A percentile compares a stretch with the other conserved stretches of the same genome.
Evolutionary conservation across 768 basidiomycete genomes (phyloP).

Genomic region (Russula olivacea): DNA sequence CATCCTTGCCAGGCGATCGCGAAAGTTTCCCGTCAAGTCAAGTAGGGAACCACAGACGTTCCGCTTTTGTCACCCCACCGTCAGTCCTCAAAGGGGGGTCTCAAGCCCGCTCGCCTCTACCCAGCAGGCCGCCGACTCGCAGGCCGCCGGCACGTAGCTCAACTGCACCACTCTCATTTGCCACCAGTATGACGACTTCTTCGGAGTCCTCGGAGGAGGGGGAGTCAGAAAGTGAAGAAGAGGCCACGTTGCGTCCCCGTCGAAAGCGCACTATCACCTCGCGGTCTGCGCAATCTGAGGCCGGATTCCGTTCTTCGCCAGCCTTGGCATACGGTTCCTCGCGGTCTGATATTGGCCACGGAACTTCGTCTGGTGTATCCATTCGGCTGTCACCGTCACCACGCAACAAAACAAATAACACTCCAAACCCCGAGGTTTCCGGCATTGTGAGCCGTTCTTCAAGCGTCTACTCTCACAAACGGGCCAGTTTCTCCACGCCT

Average conservation of each 20-base stretch:
- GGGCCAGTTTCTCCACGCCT: conserved; percentile 55
- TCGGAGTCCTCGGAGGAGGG: conserved; percentile 34
- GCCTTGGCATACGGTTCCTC: neutral
- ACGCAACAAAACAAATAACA: neutral
- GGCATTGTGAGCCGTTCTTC: conserved; percentile 6
- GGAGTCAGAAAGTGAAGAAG: conserved; percentile 33
- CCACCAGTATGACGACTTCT: conserved; percentile 31
- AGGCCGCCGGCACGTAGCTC: conserved; percentile 20
- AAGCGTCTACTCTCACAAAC: conserved; percentile 32
- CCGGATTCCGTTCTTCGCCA: conserved; percentile 26
- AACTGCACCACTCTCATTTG: conserved; percentile 25
- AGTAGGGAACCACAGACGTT: conserved; percentile 17
- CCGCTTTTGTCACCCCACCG: conserved; percentile 3
- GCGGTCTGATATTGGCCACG: conserved; percentile 21
- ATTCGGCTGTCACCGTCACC: neutral
- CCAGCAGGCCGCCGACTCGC: neutral
- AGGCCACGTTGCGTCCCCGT: conserved; percentile 32
- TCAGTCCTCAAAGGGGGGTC: neutral
- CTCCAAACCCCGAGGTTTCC: conserved; percentile 1
- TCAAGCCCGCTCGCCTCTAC: conserved; percentile 1
- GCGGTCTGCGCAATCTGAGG: conserved; percentile 27
- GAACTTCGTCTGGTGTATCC: neutral
- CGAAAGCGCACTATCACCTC: conserved; percentile 34
- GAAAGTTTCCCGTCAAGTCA: conserved; percentile 6
- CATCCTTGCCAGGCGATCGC: conserved; percentile 26